Percentiles rank a stretch among this genome's conserved stretches.
These are phyloP conservation scores for Leccinum uliginosum DNA, from an alignment of 768 basidiomycete species.

Conservation along the genomic window DNA sequence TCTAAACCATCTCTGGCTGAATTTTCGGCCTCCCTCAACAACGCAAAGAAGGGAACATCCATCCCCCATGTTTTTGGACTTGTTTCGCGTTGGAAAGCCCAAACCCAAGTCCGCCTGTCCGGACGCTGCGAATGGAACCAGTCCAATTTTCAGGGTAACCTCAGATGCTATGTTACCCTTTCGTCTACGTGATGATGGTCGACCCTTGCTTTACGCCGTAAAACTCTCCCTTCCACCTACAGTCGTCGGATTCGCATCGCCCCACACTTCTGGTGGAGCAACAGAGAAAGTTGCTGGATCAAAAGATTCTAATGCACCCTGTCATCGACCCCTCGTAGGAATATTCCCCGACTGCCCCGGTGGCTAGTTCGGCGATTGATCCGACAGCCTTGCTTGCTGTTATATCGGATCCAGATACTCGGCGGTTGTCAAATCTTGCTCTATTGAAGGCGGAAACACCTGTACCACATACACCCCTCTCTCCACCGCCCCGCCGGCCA, in stretches of 20 bases:
- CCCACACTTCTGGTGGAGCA: constrained; percentile 12
- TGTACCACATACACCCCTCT: constrained; percentile 54
- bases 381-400: constrained; percentile 13
- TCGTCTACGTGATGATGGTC: constrained; percentile 37
- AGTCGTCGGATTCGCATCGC: constrained; percentile 24
- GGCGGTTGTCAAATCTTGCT: constrained; percentile 38
- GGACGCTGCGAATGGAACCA: constrained; percentile 32
- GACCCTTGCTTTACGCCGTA: constrained; percentile 38
- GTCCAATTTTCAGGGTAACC: constrained; percentile 57
- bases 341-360: constrained; percentile 23
- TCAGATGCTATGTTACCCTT: constrained; percentile 57
- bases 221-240: constrained; percentile 24
- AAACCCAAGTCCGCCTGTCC: constrained; percentile 62
- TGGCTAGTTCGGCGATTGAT: constrained; percentile 3
- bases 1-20: constrained; percentile 72
- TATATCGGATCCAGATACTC: constrained; percentile 29
- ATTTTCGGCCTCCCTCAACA: constrained; percentile 38
- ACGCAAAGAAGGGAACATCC: constrained; percentile 42
- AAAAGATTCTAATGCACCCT: constrained; percentile 42
- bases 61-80: constrained; percentile 55
- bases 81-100: constrained; percentile 65
- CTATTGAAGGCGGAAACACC: constrained; percentile 66
- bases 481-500: constrained; percentile 58
- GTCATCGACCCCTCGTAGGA: constrained; percentile 33
- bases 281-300: constrained; percentile 33